Evolutionary conservation across 2,329 filamentous ascomycete species (phyloP), one percentile per base, ranked within the genome.

Genomic region (Cercospora citrullina): DNA sequence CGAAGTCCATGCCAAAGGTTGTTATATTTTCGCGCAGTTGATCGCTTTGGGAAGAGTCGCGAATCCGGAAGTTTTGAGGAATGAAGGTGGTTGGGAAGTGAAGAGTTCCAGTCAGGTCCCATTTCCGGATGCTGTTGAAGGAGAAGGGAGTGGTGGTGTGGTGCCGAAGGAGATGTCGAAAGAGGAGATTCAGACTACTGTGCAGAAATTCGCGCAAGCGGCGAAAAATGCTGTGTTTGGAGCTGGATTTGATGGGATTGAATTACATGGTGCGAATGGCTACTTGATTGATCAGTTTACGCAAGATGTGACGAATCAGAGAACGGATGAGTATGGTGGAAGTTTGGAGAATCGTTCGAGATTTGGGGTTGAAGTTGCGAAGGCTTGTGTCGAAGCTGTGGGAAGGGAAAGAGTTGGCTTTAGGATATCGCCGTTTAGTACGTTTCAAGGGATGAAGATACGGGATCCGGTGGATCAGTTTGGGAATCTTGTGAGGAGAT

Each of bases 261-360:
- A 82, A 65, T 75, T 82, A n/a, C 80, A 82, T 69, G 81, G 74
- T 51, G 76, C 73, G 14, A 75, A 74, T 64, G 72, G 75, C 12
- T 92, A 91, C 73, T 81, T 92, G 0, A 76, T 90, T 5, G 84
- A 85, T 65, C 84, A 89, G 71, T 92, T 91, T 76, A 79, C 90
- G 36, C 88, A 86, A 69, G 82, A 84, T 65, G 82, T 77, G 8
- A 78, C 79, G 73, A 89, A 89, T 76, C 78, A 80, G 31, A 81
- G 87, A 3, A 85, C 77, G 1, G 83, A 85, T 60, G 71, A 59
- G 64, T 84, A 77, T 74, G 83, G 76, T 6, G 83, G 83, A 5
- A 79, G 76, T 30, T 75, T 83, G n/a, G 79, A 81, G 77, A 83
- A 84, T 69, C 79, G 86, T 68, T 69, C 81, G 62, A 76, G 84